phyloP scores from a whole-genome alignment of 23 red algal genomes.

The Cyanidium caldarium region DNA sequence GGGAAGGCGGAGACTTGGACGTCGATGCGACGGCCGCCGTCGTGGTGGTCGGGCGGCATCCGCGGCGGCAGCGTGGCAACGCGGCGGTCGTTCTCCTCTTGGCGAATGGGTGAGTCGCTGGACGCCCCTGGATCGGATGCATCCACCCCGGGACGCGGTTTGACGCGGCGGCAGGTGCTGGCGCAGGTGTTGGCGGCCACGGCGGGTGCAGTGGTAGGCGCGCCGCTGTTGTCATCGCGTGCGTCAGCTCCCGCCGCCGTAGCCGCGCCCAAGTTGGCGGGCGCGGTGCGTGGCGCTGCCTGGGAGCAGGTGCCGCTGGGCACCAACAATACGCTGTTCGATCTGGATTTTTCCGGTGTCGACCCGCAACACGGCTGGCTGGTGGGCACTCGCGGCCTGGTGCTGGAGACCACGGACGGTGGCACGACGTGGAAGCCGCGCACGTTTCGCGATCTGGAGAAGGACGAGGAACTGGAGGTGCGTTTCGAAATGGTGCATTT shows the following conservation, averaged over 20 bases:
- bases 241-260: not conserved
- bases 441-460: constrained; percentile 45
- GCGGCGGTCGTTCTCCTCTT: too few species aligned
- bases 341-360: constrained; percentile 36
- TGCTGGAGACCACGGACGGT: constrained; percentile 65
- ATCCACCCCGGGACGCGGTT: too few species aligned
- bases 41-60: too few species aligned
- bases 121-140: too few species aligned
- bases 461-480: constrained; percentile 93
- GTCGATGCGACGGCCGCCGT: too few species aligned
- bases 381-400: constrained; percentile 67
- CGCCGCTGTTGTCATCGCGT: too few species aligned
- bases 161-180: too few species aligned
- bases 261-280: not conserved
- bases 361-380: constrained; percentile 74
- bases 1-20: too few species aligned
- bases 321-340: constrained; percentile 18
- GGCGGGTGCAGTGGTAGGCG: too few species aligned
- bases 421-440: constrained; percentile 69
- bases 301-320: not conserved
- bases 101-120: too few species aligned
- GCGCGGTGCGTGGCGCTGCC: not conserved
- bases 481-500: constrained; percentile 76
- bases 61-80: too few species aligned
- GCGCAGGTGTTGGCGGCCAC: too few species aligned